Evolutionary conservation across 169 alveolate species (phyloP), one percentile per base, ranked within the genome.

Genomic region (Plasmodium berghei): DNA sequence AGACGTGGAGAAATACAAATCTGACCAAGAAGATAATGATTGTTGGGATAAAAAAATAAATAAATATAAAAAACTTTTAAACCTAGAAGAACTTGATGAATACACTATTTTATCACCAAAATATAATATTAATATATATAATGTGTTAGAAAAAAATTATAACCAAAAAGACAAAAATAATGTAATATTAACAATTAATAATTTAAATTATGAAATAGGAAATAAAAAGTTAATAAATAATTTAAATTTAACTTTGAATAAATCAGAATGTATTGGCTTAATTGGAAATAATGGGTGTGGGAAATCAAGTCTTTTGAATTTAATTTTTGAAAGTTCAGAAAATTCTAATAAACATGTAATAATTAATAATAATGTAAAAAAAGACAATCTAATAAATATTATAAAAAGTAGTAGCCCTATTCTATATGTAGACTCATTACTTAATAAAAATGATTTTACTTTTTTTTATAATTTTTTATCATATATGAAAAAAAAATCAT

Each of bases 201-300:
- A 62, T 54, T 83, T 83, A 72, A 45, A 67, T 16, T 83, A 83
- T 55, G 90, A 83, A 83, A 83, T 83, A 18, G 88, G 75, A n/a
- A 93, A 72, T 24, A 73, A 94, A 48, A 87, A 80, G 10, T 48
- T 94, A 48, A 90, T 94, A 63, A 93, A 59, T 58, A 94, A 94
- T 46, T 77, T 94, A n/a, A 63, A 73, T 69, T 92, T 94, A 5
- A 75, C 74, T 22, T 64, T 94, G 24, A 70, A 87, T 75, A 69
- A 74, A 54, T 92, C 94, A 5, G 96, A 94, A 22, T 92, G 96
- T 66, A 75, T 94, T 8, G 95, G 96, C 16, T 85, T 94, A 14
- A 88, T 94, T 24, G 96, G 96, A 1, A 94, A 94, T 66, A 94
- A 94, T 94, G 96, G 96, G 20, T 87, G 74, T 45, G 96, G 96